These are phyloP conservation scores for Cyberlindnera euphorbiae DNA, from an alignment of 805 yeast species.

Conservation along the genomic window DNA sequence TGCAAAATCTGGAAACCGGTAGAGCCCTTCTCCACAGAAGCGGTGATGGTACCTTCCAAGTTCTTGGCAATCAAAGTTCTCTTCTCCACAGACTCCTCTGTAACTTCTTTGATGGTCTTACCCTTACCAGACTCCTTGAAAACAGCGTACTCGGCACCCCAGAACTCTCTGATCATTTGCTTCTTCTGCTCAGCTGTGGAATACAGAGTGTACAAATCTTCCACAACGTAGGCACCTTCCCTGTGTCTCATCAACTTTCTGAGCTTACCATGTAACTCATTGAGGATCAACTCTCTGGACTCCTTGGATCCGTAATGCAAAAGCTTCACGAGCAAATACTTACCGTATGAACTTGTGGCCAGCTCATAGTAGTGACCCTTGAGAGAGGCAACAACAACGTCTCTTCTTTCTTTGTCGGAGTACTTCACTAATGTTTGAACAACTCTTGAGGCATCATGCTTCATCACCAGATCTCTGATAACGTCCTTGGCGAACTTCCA, in stretches of 20 bases:
- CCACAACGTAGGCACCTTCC: slow-evolving; percentile 97
- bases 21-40: slow-evolving; percentile 92
- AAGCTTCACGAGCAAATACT: slow-evolving; percentile 81
- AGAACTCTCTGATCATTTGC: slow-evolving; percentile 92
- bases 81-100: slow-evolving; percentile 68
- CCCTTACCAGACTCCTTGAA: slow-evolving; percentile 72
- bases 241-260: slow-evolving; percentile 92
- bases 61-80: slow-evolving; percentile 69
- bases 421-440: slow-evolving; percentile 91
- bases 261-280: slow-evolving; percentile 86
- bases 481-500: slow-evolving; percentile 80
- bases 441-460: slow-evolving; percentile 95
- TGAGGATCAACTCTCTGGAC: slow-evolving; percentile 66
- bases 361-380: slow-evolving; percentile 74
- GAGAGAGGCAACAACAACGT: slow-evolving; percentile 57
- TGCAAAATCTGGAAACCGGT: slow-evolving; percentile 94
- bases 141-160: slow-evolving; percentile 93
- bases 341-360: slow-evolving; percentile 92
- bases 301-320: slow-evolving; percentile 88
- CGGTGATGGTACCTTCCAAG: slow-evolving; percentile 75
- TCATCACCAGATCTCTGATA: slow-evolving; percentile 78
- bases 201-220: slow-evolving; percentile 83
- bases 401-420: slow-evolving; percentile 75
- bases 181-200: slow-evolving; percentile 78
- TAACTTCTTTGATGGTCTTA: slow-evolving; percentile 59